phyloP scores from a whole-genome alignment of 2,329 filamentous ascomycete species.

The Penicillium sp. region DNA sequence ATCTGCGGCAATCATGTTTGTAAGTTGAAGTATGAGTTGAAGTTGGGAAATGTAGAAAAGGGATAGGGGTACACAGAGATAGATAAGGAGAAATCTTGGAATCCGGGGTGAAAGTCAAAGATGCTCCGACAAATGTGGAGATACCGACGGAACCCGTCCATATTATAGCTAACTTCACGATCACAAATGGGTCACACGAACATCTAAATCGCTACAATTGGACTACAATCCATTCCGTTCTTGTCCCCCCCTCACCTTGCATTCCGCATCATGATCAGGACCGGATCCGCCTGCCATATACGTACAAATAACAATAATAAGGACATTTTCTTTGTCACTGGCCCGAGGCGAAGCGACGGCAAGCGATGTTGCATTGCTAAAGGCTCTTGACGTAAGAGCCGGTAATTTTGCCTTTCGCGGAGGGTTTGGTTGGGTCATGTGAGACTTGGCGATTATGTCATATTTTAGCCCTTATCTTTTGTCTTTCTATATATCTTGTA shows the following conservation, averaged over 20 bases:
- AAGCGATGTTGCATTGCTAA: conserved; percentile 25
- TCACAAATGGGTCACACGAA: not conserved
- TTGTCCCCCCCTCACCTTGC: conserved; percentile 4
- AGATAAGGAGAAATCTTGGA: not conserved
- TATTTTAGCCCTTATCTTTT: not conserved
- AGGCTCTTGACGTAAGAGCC: conserved; percentile 16
- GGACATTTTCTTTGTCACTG: conserved; percentile 30
- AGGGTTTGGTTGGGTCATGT: conserved; percentile 13
- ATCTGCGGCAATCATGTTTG: conserved; percentile 38
- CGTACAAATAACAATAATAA: not conserved
- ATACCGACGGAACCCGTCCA: conserved; percentile 5
- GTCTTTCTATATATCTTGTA: not conserved
- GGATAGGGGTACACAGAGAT: not conserved
- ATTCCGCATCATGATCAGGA: conserved; percentile 13
- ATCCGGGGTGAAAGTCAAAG: conserved; percentile 7
- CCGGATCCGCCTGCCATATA: conserved; percentile 13
- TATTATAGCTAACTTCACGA: not conserved
- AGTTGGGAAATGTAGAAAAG: not conserved
- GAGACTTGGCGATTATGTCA: conserved; percentile 10
- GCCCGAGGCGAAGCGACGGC: conserved; percentile 34
- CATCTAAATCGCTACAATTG: not conserved
- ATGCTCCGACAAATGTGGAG: not conserved
- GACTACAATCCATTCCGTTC: not conserved
- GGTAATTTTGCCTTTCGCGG: not conserved
- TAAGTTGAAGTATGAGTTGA: not conserved